phyloP scores from a whole-genome alignment of 805 yeast genomes.

The Debaryomyces hansenii region DNA sequence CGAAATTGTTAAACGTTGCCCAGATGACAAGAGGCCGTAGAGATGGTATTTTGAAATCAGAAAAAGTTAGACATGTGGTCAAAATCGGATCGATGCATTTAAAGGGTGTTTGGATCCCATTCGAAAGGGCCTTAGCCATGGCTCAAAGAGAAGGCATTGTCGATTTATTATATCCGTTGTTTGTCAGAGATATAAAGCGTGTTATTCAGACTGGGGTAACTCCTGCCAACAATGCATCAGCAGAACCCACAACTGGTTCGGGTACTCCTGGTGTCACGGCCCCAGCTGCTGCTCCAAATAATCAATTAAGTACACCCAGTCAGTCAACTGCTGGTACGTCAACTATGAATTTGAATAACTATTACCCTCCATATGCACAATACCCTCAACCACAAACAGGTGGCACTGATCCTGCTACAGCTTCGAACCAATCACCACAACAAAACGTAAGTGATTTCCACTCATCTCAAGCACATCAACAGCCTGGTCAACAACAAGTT shows the following conservation, averaged over 20 bases:
- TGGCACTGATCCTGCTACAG: slow-evolving; percentile 5
- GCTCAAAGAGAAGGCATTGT: slow-evolving; percentile 78
- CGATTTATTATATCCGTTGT: slow-evolving; percentile 64
- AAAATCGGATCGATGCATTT: slow-evolving; percentile 86
- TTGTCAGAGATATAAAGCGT: slow-evolving; percentile 71
- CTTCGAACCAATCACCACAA: slow-evolving; percentile 10
- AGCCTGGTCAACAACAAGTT: slow-evolving; percentile 12
- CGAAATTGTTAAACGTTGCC: slow-evolving; percentile 78
- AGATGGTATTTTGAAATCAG: slow-evolving; percentile 80
- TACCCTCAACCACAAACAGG: slow-evolving; percentile 6
- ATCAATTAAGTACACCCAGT: slow-evolving; percentile 5
- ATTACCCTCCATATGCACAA: slow-evolving; percentile 14
- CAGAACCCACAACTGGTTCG: slow-evolving; percentile 9
- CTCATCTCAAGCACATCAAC: slow-evolving; percentile 9
- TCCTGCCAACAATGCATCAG: slow-evolving; percentile 21
- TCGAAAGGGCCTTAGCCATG: slow-evolving; percentile 77
- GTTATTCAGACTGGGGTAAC: slow-evolving; percentile 48
- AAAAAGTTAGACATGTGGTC: slow-evolving; percentile 74
- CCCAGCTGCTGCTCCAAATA: slow-evolving; percentile 8
- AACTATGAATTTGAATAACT: slow-evolving; percentile 6
- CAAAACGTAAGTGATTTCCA: slow-evolving; percentile 2
- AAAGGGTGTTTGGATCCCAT: slow-evolving; percentile 90
- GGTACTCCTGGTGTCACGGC: slow-evolving; percentile 11
- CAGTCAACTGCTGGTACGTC: not conserved
- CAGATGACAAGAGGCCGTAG: slow-evolving; percentile 86